These are phyloP conservation scores for Modicella reniformis DNA, from an alignment of 371 early-diverging fungal species.

Conservation along the genomic window DNA sequence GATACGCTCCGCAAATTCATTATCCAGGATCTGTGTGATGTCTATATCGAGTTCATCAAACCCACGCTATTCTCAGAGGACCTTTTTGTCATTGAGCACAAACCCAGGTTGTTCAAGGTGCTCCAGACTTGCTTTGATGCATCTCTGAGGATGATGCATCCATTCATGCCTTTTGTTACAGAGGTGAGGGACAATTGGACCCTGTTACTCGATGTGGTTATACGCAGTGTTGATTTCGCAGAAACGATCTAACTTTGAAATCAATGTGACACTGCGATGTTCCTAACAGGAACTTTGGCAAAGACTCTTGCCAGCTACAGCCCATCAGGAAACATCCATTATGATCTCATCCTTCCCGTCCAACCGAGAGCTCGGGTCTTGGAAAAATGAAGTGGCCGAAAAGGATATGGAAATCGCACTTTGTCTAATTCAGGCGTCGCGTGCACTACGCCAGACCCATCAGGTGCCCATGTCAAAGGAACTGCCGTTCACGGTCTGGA, in stretches of 20 bases:
- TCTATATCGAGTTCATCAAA: constrained; percentile 90
- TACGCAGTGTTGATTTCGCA: no score
- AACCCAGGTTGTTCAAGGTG: constrained; percentile 43
- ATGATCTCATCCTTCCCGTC: constrained; percentile 69
- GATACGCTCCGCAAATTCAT: constrained; percentile 88
- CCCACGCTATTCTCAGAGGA: constrained; percentile 58
- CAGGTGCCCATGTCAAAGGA: constrained; percentile 63
- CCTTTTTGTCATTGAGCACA: constrained; percentile 54
- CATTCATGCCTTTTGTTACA: constrained; percentile 98
- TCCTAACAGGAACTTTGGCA: constrained; percentile 71
- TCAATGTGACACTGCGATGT: no score
- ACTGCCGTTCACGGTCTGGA: constrained; percentile 64
- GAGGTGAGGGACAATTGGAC: constrained; percentile 81
- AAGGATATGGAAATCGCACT: constrained; percentile 66
- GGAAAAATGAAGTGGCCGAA: constrained; percentile 61
- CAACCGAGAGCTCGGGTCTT: constrained; percentile 40
- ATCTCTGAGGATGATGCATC: constrained; percentile 90
- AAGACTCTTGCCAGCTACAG: constrained; percentile 53
- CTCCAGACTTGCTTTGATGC: constrained; percentile 84
- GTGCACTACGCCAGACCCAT: constrained; percentile 72
- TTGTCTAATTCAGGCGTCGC: constrained; percentile 69
- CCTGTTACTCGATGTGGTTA: no score
- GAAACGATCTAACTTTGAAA: no score
- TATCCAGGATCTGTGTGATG: constrained; percentile 94
- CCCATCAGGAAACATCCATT: constrained; percentile 54